phyloP scores from a whole-genome alignment of 2,329 filamentous ascomycete genomes.

The Fusarium sacchari region DNA sequence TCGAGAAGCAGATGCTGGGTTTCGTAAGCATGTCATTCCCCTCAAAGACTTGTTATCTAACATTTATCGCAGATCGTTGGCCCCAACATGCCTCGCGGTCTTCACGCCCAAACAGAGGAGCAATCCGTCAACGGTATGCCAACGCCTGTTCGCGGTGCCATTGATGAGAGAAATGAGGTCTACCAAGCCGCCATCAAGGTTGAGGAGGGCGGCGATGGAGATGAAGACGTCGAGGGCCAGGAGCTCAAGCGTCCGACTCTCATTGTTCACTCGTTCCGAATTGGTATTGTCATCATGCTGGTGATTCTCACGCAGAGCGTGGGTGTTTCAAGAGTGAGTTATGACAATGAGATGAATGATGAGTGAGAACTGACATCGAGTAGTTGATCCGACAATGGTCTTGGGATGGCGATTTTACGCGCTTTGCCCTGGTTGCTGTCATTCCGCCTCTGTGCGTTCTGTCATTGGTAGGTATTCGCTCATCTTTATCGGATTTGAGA shows the following conservation, averaged over 20 bases:
- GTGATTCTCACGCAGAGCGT: constrained; percentile 41
- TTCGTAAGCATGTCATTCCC: constrained; percentile 29
- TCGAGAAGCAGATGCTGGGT: constrained; percentile 42
- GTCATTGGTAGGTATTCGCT: no score
- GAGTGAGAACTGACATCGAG: rapidly evolving
- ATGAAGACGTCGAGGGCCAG: constrained; percentile 37
- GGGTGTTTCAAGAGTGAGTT: constrained; percentile 39
- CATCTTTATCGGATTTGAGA: no score
- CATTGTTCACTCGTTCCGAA: constrained; percentile 38
- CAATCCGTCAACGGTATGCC: constrained; percentile 22
- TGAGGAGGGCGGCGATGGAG: constrained; percentile 39
- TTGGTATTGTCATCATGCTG: constrained; percentile 42
- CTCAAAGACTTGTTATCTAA: not conserved
- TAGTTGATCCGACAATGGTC: constrained; percentile 35
- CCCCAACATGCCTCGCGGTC: constrained; percentile 37
- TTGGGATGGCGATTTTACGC: constrained; percentile 36
- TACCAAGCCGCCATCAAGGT: constrained; percentile 41
- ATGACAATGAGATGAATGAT: rapidly evolving
- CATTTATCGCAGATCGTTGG: constrained; percentile 28
- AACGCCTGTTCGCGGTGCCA: constrained; percentile 40
- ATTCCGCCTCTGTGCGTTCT: constrained; percentile 31
- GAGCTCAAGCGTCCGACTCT: constrained; percentile 34
- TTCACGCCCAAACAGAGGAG: constrained; percentile 38
- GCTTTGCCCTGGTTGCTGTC: constrained; percentile 31
- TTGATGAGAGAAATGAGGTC: constrained; percentile 41